Conservation (phyloP, 2,329 filamentous ascomycete species). For the Trichophyton schoenleinii region DNA sequence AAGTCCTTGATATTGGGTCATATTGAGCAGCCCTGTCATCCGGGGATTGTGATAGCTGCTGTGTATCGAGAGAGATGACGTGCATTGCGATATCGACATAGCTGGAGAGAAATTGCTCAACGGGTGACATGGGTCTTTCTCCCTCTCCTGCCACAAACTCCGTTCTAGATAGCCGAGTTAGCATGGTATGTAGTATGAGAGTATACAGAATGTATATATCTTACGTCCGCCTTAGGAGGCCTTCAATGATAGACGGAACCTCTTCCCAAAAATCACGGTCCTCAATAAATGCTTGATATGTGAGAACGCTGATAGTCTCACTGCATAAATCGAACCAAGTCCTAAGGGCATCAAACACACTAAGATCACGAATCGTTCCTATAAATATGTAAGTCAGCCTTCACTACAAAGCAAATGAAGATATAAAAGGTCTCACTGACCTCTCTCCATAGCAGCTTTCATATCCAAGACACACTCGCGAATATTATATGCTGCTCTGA, state of each 20-base stretch:
- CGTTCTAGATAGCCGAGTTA: slow-evolving; percentile 15
- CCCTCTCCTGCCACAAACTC: slow-evolving; percentile 24
- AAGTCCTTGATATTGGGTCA: slow-evolving; percentile 24
- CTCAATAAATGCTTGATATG: slow-evolving; percentile 25
- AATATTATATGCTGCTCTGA: slow-evolving; percentile 18
- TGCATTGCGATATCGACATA: slow-evolving; percentile 31
- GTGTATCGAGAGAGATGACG: slow-evolving; percentile 29
- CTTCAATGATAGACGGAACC: slow-evolving; percentile 30
- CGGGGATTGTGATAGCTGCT: slow-evolving; percentile 20
- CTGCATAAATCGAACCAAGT: slow-evolving; percentile 33
- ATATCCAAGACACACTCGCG: slow-evolving; percentile 26
- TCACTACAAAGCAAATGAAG: too few relatives aligned
- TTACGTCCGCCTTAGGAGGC: slow-evolving; percentile 30
- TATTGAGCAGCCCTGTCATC: slow-evolving; percentile 20
- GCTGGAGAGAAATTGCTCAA: slow-evolving; percentile 32
- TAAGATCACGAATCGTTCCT: slow-evolving; percentile 23
- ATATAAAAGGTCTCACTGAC: slow-evolving; percentile 17
- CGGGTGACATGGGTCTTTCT: slow-evolving; percentile 18
- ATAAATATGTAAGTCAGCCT: not conserved
- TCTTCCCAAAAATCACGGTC: slow-evolving; percentile 36
- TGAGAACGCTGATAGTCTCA: slow-evolving; percentile 23
- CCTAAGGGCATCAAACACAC: slow-evolving; percentile 26
- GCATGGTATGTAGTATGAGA: not conserved
- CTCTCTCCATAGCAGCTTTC: slow-evolving; percentile 25
- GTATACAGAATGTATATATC: not conserved